These are phyloP conservation scores for Delitschia confertaspora DNA, from an alignment of 495 filamentous ascomycete species.

Conservation along the genomic window DNA sequence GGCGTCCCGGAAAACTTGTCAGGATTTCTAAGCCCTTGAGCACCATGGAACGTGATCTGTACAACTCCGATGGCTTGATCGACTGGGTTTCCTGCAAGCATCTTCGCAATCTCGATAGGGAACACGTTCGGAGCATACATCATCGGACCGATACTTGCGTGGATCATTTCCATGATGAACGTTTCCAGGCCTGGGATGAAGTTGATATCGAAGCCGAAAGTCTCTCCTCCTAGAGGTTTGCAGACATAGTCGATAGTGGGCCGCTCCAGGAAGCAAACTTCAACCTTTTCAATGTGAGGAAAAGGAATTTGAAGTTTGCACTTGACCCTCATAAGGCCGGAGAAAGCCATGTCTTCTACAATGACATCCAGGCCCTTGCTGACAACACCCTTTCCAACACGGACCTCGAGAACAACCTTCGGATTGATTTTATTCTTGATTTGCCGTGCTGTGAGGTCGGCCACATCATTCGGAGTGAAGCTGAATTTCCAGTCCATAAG, in stretches of 20 bases:
- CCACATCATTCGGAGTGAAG: slow-evolving; percentile 89
- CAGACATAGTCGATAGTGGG: slow-evolving; percentile 89
- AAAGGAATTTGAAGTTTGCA: slow-evolving; percentile 94
- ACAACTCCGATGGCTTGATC: slow-evolving; percentile 94
- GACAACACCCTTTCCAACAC: slow-evolving; percentile 86
- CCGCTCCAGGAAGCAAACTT: slow-evolving; percentile 73
- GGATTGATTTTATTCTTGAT: slow-evolving; percentile 93
- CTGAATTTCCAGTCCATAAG: slow-evolving; percentile 99
- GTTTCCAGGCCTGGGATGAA: slow-evolving; percentile 88
- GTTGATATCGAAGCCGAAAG: slow-evolving; percentile 95
- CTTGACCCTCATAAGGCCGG: slow-evolving; percentile 90
- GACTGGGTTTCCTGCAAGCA: slow-evolving; percentile 89
- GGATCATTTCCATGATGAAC: slow-evolving; percentile 95
- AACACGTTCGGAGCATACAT: slow-evolving; percentile 97
- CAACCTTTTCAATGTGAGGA: slow-evolving; percentile 86
- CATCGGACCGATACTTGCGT: slow-evolving; percentile 84
- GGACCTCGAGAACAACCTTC: slow-evolving; percentile 87
- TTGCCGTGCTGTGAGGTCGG: slow-evolving; percentile 83
- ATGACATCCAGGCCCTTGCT: slow-evolving; percentile 96
- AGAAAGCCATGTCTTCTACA: slow-evolving; percentile 94
- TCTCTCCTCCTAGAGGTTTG: slow-evolving; percentile 93
- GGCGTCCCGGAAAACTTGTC: slow-evolving; percentile 90
- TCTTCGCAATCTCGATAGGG: slow-evolving; percentile 96
- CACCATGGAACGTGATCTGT: slow-evolving; percentile 82
- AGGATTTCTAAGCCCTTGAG: slow-evolving; percentile 83